Percentiles rank a stretch among this genome's conserved stretches.
These are phyloP conservation scores for Ustilago crameri DNA, from an alignment of 1,284 basidiomycete species.

Conservation along the genomic window DNA sequence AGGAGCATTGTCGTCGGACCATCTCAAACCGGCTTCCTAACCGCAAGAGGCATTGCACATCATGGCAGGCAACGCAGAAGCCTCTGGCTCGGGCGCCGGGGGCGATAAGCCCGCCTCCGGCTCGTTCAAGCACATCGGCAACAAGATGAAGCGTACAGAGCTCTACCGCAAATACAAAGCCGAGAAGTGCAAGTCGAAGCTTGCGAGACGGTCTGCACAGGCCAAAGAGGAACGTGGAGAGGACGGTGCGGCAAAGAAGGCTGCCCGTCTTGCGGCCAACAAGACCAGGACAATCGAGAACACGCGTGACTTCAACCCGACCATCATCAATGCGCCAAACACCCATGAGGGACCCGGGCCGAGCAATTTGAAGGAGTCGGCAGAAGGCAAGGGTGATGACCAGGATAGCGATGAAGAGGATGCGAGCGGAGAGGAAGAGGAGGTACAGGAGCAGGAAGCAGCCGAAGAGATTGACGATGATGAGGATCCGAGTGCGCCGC, in stretches of 20 bases:
- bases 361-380: constrained; percentile 34
- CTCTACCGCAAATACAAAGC: constrained; percentile 76
- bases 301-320: constrained; percentile 87
- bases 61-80: constrained; percentile 22
- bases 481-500: constrained; percentile 58
- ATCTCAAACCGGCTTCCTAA: too few relatives aligned
- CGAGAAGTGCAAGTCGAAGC: constrained; percentile 82
- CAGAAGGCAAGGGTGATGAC: neutral
- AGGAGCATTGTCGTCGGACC: too few relatives aligned
- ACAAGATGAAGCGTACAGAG: constrained; percentile 68
- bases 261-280: constrained; percentile 79
- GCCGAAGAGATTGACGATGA: constrained; percentile 51
- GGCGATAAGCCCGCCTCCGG: constrained; percentile 35
- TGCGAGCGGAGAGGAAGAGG: constrained; percentile 47
- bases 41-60: neutral
- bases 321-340: constrained; percentile 71
- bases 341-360: constrained; percentile 69
- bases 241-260: constrained; percentile 78
- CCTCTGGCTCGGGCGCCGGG: constrained; percentile 13
- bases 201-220: constrained; percentile 79
- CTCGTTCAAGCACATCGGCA: constrained; percentile 65
- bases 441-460: constrained; percentile 62
- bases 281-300: constrained; percentile 93
- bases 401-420: constrained; percentile 11
- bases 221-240: constrained; percentile 71